Base-by-base conservation (phyloP, 257 asterid genomes). In the Fraxinus cuspidata region DNA sequence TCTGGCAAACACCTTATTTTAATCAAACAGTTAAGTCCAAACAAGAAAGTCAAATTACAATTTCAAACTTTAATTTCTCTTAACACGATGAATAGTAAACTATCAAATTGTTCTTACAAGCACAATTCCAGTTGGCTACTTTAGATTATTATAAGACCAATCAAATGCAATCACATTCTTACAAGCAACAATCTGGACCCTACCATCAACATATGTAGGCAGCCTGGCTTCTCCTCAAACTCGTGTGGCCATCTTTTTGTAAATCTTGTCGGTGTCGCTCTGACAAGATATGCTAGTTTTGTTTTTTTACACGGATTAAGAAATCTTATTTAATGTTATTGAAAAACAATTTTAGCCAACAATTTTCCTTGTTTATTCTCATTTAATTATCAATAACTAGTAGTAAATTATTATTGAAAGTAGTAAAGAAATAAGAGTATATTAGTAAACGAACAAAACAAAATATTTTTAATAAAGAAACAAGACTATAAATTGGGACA, bases 71-170 rank as follows among this genome's bases (percentile, higher is more conserved):
- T 27, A 60, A 60, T 27, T 0, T 10, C 76, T 66, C 84, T 78
- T 75, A 27, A 23, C 69, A 27, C 69, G 35, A 63, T 63, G 32
- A 27, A 25, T 56, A 56, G 12, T 23, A 63, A 27, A 60, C 13
- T 60, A 60, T 25, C 68, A 21, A 63, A 23, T 63, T 63, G 18
- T 27, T 25, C 69, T 63, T 25, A 25, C 69, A 63, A 27, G 51
- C 66, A 58, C 68, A 70, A 64, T 69, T 83, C 84, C 90, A 88
- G 94, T 83, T 91, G 91, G 83, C 81, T 80, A 47, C 68, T 65
- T 87, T 80, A 32, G 1, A 72, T 79, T 79, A 82, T 74, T 78
- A 71, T 64, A 83, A 72, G 72, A 78, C 82, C 74, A 81, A 82
- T 81, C 83, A 83, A 86, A 78, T 67, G 84, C 77, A 4, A 5